Conservation (phyloP, 2,329 filamentous ascomycete genomes). For the Penicillium crustosum region DNA sequence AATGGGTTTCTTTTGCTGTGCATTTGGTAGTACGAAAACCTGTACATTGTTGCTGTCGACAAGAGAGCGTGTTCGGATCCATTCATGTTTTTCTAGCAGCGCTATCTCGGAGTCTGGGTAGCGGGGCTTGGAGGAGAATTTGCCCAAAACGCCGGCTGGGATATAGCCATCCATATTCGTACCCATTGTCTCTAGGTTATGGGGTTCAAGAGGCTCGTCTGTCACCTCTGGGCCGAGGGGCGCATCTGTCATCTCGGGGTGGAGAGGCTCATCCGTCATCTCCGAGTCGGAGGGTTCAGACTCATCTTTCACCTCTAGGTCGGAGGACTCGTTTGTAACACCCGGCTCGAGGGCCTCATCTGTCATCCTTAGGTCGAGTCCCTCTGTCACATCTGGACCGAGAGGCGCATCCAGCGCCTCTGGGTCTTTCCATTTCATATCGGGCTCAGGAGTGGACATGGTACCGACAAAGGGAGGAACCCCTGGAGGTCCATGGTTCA, state of each 20-base stretch:
- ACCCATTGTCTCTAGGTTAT: not conserved
- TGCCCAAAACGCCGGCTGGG: constrained; percentile 34
- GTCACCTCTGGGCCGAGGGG: too few species aligned
- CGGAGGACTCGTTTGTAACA: not conserved
- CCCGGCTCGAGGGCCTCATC: too few species aligned
- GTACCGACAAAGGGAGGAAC: not conserved
- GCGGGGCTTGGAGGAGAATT: not conserved
- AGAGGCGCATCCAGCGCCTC: not conserved
- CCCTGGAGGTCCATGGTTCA: not conserved
- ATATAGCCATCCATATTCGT: constrained; percentile 14
- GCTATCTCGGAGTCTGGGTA: constrained; percentile 27
- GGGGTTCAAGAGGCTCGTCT: not conserved
- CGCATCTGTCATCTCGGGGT: not conserved
- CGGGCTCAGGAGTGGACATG: not conserved
- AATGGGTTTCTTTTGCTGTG: constrained; percentile 29
- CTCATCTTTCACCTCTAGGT: not conserved
- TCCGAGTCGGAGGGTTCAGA: not conserved
- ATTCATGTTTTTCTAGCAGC: constrained; percentile 34
- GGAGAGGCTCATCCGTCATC: too few species aligned
- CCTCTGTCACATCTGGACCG: not conserved
- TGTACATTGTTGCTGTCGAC: constrained; percentile 26
- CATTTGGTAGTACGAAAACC: constrained; percentile 44
- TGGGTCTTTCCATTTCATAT: not conserved
- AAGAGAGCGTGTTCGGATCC: constrained; percentile 34
- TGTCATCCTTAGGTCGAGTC: not conserved